Conservation (phyloP, 202 grass and related monocot species). For the Elaeis oleifera region DNA sequence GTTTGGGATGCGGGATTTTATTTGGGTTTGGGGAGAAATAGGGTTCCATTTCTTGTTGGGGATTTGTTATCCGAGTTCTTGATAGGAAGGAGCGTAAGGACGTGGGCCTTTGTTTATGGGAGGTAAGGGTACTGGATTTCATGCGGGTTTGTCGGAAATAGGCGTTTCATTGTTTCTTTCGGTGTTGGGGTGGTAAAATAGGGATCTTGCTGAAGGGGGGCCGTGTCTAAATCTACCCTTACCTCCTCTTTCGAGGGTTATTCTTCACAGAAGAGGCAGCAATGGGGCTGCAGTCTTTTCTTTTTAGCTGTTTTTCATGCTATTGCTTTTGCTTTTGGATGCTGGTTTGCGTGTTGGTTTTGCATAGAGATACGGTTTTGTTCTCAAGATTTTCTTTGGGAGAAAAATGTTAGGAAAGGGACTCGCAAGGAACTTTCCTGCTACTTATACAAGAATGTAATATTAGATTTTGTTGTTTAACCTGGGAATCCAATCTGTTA, state of each 20-base stretch:
- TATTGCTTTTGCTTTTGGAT: background rate
- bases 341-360: background rate
- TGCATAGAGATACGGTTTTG: too few relatives aligned
- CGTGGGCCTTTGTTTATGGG: background rate
- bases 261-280: background rate
- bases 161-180: slow-evolving; percentile 12
- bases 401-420: background rate
- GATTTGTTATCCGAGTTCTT: too few relatives aligned
- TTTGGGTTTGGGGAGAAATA: too few relatives aligned
- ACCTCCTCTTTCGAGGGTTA: background rate
- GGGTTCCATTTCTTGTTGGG: too few relatives aligned
- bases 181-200: background rate
- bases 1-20: too few relatives aligned
- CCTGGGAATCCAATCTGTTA: background rate
- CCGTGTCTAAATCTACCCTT: background rate
- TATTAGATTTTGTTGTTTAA: too few relatives aligned
- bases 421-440: background rate
- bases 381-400: too few relatives aligned
- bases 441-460: background rate
- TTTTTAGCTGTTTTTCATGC: slow-evolving; percentile 1
- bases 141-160: slow-evolving; percentile 8
- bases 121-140: slow-evolving; percentile 1
- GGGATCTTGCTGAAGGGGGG: slow-evolving; percentile 10
- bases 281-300: background rate
- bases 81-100: background rate